Percentiles rank a stretch among this genome's conserved stretches.
These are phyloP conservation scores for Paraphaeosphaeria minitans DNA, from an alignment of 2,329 filamentous ascomycete species.

Conservation along the genomic window DNA sequence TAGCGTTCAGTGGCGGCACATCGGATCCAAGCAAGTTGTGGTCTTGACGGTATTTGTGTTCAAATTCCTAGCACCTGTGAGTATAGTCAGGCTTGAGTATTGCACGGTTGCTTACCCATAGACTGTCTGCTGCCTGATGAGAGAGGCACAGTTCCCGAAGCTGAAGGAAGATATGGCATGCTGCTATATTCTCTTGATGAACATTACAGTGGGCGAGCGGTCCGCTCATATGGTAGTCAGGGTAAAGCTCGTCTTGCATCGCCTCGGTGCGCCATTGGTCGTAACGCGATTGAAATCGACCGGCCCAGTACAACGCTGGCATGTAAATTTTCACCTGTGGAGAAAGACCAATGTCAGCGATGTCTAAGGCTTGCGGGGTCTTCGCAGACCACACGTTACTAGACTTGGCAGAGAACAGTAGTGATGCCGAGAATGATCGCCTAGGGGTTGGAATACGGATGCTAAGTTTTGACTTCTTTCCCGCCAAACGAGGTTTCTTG, in stretches of 20 bases:
- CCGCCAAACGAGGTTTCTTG: not conserved
- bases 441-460: not conserved
- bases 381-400: constrained; percentile 4
- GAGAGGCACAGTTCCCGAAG: constrained; percentile 37
- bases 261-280: constrained; percentile 44
- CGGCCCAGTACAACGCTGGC: constrained; percentile 43
- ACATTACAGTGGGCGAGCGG: constrained; percentile 28
- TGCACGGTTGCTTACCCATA: constrained; percentile 31
- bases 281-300: constrained; percentile 39
- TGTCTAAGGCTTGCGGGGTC: constrained; percentile 6
- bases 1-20: constrained; percentile 23
- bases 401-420: constrained; percentile 1
- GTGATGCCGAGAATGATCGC: not conserved
- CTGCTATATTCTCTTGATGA: constrained; percentile 34
- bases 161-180: constrained; percentile 38
- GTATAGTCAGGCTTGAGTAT: not conserved
- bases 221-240: constrained; percentile 17
- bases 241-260: constrained; percentile 28
- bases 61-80: constrained; percentile 35
- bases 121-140: constrained; percentile 37
- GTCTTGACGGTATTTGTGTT: constrained; percentile 39
- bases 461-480: not conserved
- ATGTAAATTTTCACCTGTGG: constrained; percentile 41
- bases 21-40: constrained; percentile 32
- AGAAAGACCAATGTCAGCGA: constrained; percentile 26